Evolutionary conservation across 2,329 filamentous ascomycete genomes (phyloP), one percentile per base, ranked within the genome.

Genomic region (Colletotrichum sp.): DNA sequence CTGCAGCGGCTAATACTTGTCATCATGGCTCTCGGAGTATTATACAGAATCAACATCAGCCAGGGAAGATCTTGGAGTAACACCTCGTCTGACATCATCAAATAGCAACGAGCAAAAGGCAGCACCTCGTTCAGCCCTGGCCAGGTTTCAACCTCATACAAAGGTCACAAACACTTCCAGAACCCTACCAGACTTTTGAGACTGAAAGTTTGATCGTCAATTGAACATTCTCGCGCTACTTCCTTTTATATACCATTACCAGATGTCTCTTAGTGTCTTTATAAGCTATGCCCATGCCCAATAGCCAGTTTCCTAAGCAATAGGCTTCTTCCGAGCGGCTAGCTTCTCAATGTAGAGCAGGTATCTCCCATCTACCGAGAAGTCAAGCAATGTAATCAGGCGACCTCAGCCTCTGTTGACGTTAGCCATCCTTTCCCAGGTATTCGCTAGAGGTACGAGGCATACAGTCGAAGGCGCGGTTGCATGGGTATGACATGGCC

Each of bases 11-110:
- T 12, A 6, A 7, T 48, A 6, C 43, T 48, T 48, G 43, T 3
- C 43, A 22, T 48, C 18, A 2, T 48, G 3, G 10, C 4, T 3
- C 6, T 22, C n/a, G 18, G n/a, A 48, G 43, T 3, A 13, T 22
- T 48, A 10, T 6, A 6, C 22, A 48, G 4, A 48, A 48, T 48
- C 43, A 48, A 4, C 6, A 22, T 2, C 10, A n/a, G 43, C 10
- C 10, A 48, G n/a, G 13, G 6, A 48, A 2, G 5, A 48, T 4
- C 43, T 48, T 1, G n/a, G 18, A 6, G n/a, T 48, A 22, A 9
- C 0, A 0, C 0, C 18, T 43, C 8, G 5, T 0, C 8, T 43
- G 2, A 43, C 5, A 10, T 43, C 5, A 6, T 43, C 7, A 3
- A 6, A 9, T 1, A 43, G 1, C 16, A 43, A 43, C 18, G 18